Conservation (phyloP, 2,329 filamentous ascomycete species). For the Talaromyces funiculosus region DNA sequence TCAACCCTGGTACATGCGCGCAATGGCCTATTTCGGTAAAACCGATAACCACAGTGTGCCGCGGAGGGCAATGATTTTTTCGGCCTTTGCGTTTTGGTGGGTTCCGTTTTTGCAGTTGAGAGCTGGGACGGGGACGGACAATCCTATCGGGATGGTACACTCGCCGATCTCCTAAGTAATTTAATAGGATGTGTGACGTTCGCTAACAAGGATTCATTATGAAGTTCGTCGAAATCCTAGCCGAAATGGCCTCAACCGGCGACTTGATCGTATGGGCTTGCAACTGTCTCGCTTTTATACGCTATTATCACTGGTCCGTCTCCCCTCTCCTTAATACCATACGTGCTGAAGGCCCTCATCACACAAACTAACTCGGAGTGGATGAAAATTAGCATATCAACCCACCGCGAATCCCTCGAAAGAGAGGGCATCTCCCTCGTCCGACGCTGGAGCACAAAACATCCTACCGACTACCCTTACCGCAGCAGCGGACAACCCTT, state of each 20-base stretch:
- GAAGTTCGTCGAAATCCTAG: conserved; percentile 36
- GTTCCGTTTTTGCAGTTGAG: conserved; percentile 38
- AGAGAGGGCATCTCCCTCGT: conserved; percentile 10
- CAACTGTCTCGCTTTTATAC: conserved; percentile 39
- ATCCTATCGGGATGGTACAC: conserved; percentile 15
- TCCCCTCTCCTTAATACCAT: neutral
- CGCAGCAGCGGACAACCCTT: conserved; percentile 36
- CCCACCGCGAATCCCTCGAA: conserved; percentile 9
- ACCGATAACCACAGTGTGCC: conserved; percentile 29
- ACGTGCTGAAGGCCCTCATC: no score
- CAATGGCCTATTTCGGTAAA: conserved; percentile 23
- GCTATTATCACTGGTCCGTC: conserved; percentile 32
- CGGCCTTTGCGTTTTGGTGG: conserved; percentile 37
- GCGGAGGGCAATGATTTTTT: conserved; percentile 35
- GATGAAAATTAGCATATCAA: neutral
- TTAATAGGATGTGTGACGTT: neutral
- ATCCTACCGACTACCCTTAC: conserved; percentile 33
- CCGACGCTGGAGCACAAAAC: conserved; percentile 9
- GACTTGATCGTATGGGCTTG: conserved; percentile 37
- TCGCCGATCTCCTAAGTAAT: neutral
- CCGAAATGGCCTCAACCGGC: conserved; percentile 33
- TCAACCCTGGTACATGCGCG: conserved; percentile 14
- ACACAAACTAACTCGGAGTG: no score
- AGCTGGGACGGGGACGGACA: conserved; percentile 9
- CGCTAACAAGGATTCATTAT: conserved; percentile 12